These are phyloP conservation scores for Hawksworthiomyces lignivorus DNA, from an alignment of 2,329 filamentous ascomycete species.

Conservation along the genomic window DNA sequence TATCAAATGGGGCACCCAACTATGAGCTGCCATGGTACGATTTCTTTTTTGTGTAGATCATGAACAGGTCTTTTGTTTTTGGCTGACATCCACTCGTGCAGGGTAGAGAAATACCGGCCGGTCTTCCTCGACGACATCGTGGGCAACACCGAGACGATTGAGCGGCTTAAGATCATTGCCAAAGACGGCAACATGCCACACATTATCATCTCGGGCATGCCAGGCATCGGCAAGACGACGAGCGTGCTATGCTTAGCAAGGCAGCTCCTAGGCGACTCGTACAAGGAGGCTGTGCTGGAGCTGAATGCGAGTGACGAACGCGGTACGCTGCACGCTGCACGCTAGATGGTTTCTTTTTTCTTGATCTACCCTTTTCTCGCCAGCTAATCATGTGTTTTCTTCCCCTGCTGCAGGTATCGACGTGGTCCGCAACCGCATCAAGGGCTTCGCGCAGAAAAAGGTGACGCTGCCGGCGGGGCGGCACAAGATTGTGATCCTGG, in stretches of 20 bases:
- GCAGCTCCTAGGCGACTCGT: conserved; percentile 83
- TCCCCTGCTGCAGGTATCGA: conserved; percentile 63
- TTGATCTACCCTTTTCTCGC: too few relatives aligned
- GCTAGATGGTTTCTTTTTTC: neutral
- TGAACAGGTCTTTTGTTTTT: neutral
- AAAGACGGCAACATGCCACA: conserved; percentile 99
- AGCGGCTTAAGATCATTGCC: conserved; percentile 94
- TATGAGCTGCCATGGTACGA: conserved; percentile 79
- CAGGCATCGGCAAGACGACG: conserved; percentile 96
- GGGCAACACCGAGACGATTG: conserved; percentile 95
- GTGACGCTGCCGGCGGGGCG: conserved; percentile 84
- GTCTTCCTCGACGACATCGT: conserved; percentile 94
- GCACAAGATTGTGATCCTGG: conserved; percentile 94
- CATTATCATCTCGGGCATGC: conserved; percentile 99
- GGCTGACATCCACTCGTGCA: conserved; percentile 28
- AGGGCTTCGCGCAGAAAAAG: conserved; percentile 98
- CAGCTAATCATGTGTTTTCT: neutral
- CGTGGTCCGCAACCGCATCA: conserved; percentile 94
- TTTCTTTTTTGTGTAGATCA: neutral
- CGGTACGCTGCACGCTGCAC: too few relatives aligned
- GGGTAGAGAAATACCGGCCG: conserved; percentile 98
- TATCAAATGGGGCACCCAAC: conserved; percentile 41
- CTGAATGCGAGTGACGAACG: conserved; percentile 94
- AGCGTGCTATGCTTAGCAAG: conserved; percentile 88
- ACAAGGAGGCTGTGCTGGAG: conserved; percentile 96